Evolutionary conservation across 345 rosid species (phyloP), one percentile per base, ranked within the genome.

Genomic region (Angophora floribunda): DNA sequence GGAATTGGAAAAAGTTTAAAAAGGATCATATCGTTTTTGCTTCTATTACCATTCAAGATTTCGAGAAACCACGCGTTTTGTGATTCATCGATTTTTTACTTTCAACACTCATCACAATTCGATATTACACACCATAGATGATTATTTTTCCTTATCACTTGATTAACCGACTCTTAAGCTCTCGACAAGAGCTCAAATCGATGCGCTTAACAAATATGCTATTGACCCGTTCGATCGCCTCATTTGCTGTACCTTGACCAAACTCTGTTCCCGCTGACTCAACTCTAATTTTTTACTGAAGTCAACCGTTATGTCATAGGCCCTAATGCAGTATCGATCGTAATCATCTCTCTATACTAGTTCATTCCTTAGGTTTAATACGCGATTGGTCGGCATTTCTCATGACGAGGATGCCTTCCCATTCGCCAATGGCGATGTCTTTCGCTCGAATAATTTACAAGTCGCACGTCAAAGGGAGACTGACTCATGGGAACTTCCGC

Each of bases 71-170:
- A 7, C 11, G 3, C 10, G 4, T 8, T 65, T 65, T 15, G 44
- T 4, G n/a, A 65, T 65, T 65, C 17, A 13, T 14, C 3, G 9
- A 14, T 65, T 7, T 16, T 65, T 14, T 19, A 4, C 0, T 14
- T 65, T 65, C 44, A 65, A 2, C 5, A n/a, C 3, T 63, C 13
- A 4, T n/a, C 6, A 63, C 3, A 4, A n/a, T 32, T 7, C 3
- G 1, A 14, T 63, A 3, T 0, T 36, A 30, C 11, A 26, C 26
- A 1, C 4, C 7, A 7, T 26, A 1, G 0, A 59, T 59, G 15
- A 26, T 26, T 36, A 36, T 36, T 36, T 26, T 59, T 26, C 26
- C 5, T 61, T 3, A 28, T 28, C 3, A 0, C 41, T n/a, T 14
- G 0, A n/a, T 63, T 19, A 7, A 6, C 30, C 1, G 4, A n/a